Percentiles rank a stretch among this genome's conserved stretches.
Conservation (phyloP, 768 basidiomycete genomes). For the Panaeolus papilionaceus region DNA sequence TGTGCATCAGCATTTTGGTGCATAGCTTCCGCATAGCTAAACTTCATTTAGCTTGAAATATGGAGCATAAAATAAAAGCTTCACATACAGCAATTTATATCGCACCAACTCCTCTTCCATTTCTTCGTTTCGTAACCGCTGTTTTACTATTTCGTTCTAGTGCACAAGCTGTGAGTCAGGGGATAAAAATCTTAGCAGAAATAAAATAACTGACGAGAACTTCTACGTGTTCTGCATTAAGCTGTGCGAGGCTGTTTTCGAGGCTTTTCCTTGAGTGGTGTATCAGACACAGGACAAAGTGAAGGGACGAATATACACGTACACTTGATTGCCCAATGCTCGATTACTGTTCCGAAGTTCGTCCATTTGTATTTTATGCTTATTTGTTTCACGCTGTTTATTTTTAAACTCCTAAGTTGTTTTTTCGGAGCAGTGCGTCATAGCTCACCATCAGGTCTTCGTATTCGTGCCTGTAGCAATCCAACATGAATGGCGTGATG, state of each 20-base stretch:
- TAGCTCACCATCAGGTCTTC: constrained; percentile 69
- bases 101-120: constrained; percentile 93
- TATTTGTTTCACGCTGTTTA: constrained; percentile 68
- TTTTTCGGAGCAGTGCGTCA: neutral
- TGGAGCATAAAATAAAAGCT: constrained; percentile 17
- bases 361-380: constrained; percentile 87
- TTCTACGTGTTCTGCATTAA: constrained; percentile 85
- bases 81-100: constrained; percentile 86
- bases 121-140: constrained; percentile 89
- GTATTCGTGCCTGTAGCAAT: constrained; percentile 88
- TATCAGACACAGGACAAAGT: constrained; percentile 17
- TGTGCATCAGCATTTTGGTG: constrained; percentile 77
- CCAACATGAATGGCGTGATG: constrained; percentile 97
- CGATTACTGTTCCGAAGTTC: constrained; percentile 82
- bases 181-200: neutral
- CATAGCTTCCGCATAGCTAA: constrained; percentile 75
- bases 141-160: constrained; percentile 92
- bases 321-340: constrained; percentile 80
- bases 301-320: constrained; percentile 36
- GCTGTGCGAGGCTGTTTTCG: constrained; percentile 77
- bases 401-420: neutral
- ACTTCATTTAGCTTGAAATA: constrained; percentile 7
- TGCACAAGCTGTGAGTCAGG: neutral
- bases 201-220: constrained; percentile 55
- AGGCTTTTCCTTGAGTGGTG: constrained; percentile 67